Conservation (phyloP, 768 basidiomycete genomes). For the Leccinum imitatum region DNA sequence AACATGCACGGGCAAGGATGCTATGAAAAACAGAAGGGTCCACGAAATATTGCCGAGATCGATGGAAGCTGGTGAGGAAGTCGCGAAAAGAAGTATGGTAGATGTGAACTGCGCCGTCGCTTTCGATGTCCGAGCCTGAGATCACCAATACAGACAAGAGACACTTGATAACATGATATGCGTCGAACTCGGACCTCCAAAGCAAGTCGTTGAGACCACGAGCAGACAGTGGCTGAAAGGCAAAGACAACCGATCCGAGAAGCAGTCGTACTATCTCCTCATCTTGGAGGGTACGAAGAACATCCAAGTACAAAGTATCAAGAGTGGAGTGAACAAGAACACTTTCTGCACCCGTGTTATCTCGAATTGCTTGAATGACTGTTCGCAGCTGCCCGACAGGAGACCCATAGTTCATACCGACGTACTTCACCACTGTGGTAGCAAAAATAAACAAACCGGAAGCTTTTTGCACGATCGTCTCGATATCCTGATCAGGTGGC, state of each 20-base stretch:
- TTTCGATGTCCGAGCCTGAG: constrained; percentile 5
- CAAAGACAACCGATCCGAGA: constrained; percentile 16
- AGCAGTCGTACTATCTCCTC: constrained; percentile 9
- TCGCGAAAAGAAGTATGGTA: constrained; percentile 26
- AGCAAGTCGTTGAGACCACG: constrained; percentile 15
- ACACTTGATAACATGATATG: constrained; percentile 9
- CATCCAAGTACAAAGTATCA: constrained; percentile 17
- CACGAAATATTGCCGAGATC: constrained; percentile 18
- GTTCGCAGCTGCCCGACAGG: constrained; percentile 11
- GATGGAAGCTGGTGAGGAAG: constrained; percentile 15
- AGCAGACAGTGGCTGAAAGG: constrained; percentile 14
- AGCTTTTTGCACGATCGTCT: constrained; percentile 18
- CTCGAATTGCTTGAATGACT: constrained; percentile 11
- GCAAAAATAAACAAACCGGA: constrained; percentile 31
- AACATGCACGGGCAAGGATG: constrained; percentile 13
- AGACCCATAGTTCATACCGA: constrained; percentile 12
- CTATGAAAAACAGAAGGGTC: constrained; percentile 13
- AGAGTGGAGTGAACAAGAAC: constrained; percentile 13
- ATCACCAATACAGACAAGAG: constrained; percentile 18
- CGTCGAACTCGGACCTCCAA: constrained; percentile 7
- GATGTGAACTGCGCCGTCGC: constrained; percentile 13
- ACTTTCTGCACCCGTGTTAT: constrained; percentile 2
- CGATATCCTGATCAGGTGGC: constrained; percentile 25
- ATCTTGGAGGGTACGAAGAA: constrained; percentile 11
- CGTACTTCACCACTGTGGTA: constrained; percentile 28